Evolutionary conservation across 441 rosid species (phyloP).

Genomic region (Aleurites moluccanus): DNA sequence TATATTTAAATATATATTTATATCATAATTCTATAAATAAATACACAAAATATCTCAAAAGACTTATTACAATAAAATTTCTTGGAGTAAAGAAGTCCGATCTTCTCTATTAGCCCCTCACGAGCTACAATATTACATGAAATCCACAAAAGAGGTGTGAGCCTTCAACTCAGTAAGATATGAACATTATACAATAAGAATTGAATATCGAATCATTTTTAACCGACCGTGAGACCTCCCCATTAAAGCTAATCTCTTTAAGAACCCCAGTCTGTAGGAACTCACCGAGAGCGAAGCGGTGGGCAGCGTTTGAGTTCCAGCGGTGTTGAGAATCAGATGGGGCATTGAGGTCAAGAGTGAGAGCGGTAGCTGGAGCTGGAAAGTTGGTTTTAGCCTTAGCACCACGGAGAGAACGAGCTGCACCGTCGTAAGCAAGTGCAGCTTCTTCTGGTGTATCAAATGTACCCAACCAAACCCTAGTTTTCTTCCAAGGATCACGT

Average conservation of each 20-base stretch:
- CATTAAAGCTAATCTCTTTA: conserved; percentile 39
- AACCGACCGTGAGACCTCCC: conserved; percentile 11
- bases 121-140: too few species aligned
- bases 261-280: conserved; percentile 67
- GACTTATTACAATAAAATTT: too few species aligned
- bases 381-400: conserved; percentile 90
- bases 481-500: conserved; percentile 97
- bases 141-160: too few species aligned
- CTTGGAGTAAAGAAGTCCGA: too few species aligned
- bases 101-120: too few species aligned
- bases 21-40: too few species aligned
- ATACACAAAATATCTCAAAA: too few species aligned
- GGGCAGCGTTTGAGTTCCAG: conserved; percentile 36
- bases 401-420: conserved; percentile 95
- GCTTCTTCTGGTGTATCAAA: conserved; percentile 99
- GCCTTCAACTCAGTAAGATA: too few species aligned
- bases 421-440: conserved; percentile 93
- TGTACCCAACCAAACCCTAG: conserved; percentile 94
- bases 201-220: too few species aligned
- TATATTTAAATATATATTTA: too few species aligned
- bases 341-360: conserved; percentile 30
- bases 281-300: conserved; percentile 44
- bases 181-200: too few species aligned
- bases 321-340: conserved; percentile 45
- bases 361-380: conserved; percentile 45